Percentiles rank a stretch among this genome's conserved stretches.
These are phyloP conservation scores for Triticum timopheevii DNA, from an alignment of 176 grass and related monocot genomes.

Conservation along the genomic window DNA sequence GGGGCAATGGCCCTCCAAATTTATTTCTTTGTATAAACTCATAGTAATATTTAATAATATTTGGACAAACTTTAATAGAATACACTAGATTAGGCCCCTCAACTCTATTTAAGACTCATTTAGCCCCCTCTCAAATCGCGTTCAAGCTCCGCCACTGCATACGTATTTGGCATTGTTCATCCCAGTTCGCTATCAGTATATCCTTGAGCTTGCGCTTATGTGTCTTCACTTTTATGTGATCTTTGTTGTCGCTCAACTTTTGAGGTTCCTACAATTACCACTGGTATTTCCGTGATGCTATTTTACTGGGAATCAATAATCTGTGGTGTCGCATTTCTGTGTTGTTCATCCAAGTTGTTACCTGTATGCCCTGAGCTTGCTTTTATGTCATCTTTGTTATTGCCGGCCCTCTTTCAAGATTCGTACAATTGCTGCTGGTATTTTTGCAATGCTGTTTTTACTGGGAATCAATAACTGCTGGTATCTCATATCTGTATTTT, in stretches of 20 bases:
- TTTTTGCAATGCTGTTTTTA: background rate
- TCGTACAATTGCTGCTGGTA: background rate
- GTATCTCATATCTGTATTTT: background rate
- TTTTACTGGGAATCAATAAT: background rate
- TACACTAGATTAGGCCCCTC: no score
- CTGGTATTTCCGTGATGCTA: background rate
- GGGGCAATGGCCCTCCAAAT: no score
- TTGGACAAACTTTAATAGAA: no score
- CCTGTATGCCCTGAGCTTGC: background rate
- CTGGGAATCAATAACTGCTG: background rate
- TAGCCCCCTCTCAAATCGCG: no score
- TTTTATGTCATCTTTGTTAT: background rate
- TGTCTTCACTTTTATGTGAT: background rate
- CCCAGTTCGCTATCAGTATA: background rate
- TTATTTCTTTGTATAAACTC: no score
- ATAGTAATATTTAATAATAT: no score
- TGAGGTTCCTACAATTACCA: background rate
- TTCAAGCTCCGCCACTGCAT: no score
- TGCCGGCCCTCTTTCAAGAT: background rate
- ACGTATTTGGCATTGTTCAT: background rate
- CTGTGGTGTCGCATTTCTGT: background rate
- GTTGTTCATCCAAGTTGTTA: background rate
- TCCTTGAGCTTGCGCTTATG: background rate
- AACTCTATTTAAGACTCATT: no score
- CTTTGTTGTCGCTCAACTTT: background rate